Conservation (phyloP, 148 eudicot genomes). For the Dysphania ambrosioides region DNA sequence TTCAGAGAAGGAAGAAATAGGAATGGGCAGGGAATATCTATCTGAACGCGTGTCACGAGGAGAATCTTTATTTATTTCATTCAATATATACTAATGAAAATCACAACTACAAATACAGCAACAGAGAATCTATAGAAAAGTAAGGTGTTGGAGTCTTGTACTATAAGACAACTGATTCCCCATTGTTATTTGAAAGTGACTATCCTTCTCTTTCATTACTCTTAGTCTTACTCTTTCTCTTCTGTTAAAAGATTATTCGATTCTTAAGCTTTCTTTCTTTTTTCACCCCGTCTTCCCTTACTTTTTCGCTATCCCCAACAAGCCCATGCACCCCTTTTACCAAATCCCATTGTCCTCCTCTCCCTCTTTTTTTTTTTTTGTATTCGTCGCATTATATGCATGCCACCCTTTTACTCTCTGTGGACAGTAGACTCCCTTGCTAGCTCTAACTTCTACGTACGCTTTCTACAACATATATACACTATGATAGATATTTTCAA, state of each 20-base stretch:
- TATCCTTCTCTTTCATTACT: slow-evolving; percentile 31
- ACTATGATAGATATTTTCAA: too few species aligned
- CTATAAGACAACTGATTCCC: slow-evolving; percentile 47
- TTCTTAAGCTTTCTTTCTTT: slow-evolving; percentile 15
- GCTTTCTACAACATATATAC: too few species aligned
- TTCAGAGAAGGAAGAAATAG: slow-evolving; percentile 31
- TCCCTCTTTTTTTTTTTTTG: too few species aligned
- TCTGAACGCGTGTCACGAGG: slow-evolving; percentile 41
- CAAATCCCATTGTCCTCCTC: too few species aligned
- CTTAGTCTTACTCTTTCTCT: slow-evolving; percentile 8
- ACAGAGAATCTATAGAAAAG: slow-evolving; percentile 54
- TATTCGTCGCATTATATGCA: too few species aligned
- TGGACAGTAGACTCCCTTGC: too few species aligned
- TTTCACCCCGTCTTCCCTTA: slow-evolving; percentile 7
- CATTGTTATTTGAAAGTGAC: slow-evolving; percentile 51
- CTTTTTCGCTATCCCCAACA: slow-evolving; percentile 29
- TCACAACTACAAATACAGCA: too few species aligned
- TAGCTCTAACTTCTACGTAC: too few species aligned
- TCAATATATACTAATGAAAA: too few species aligned
- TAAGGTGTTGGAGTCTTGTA: slow-evolving; percentile 62
- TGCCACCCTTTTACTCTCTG: too few species aligned
- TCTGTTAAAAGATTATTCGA: slow-evolving; percentile 19
- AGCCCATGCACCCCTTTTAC: not conserved
- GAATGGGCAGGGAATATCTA: slow-evolving; percentile 37
- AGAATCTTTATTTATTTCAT: slow-evolving; percentile 31